A percentile compares a stretch with the other conserved stretches of the same genome.
These are phyloP conservation scores for Bipolaris victoriae DNA, from an alignment of 2,329 filamentous ascomycete species.

Conservation along the genomic window DNA sequence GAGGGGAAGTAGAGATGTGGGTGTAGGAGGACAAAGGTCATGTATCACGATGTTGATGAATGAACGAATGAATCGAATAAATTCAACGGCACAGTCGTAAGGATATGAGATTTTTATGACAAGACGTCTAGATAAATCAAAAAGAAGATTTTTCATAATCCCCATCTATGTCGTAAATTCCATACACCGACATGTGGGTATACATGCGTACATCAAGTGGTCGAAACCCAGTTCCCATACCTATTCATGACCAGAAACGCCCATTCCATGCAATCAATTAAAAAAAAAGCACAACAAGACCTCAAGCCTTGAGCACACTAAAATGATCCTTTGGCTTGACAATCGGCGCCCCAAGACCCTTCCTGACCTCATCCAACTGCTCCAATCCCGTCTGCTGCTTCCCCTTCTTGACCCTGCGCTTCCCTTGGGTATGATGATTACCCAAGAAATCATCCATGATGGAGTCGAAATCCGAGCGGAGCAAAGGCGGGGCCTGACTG, in stretches of 20 bases:
- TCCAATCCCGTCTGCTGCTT: slow-evolving; percentile 81
- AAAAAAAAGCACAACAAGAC: neutral
- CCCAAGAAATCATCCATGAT: slow-evolving; percentile 94
- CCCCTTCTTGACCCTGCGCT: slow-evolving; percentile 75
- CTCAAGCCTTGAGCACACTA: slow-evolving; percentile 13
- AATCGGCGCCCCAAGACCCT: slow-evolving; percentile 77
- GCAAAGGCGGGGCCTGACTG: slow-evolving; percentile 54
- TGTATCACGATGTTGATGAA: slow-evolving; percentile 3
- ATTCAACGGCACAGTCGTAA: neutral
- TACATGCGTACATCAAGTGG: neutral
- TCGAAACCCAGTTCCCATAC: neutral
- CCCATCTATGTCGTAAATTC: neutral
- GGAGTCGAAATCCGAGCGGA: slow-evolving; percentile 80
- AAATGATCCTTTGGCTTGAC: slow-evolving; percentile 20
- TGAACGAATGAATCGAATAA: neutral
- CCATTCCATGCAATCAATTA: slow-evolving; percentile 1
- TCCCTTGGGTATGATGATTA: slow-evolving; percentile 72
- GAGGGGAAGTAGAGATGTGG: too few relatives aligned
- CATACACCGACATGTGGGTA: neutral
- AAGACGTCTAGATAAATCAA: neutral
- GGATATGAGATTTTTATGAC: too few relatives aligned
- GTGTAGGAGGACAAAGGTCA: neutral
- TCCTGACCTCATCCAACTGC: slow-evolving; percentile 88
- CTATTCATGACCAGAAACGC: neutral
- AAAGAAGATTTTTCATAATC: neutral